A percentile compares a stretch with the other conserved stretches of the same genome.
These are phyloP conservation scores for Dalbergia cultrata DNA, from an alignment of 306 rosid species.

Conservation along the genomic window DNA sequence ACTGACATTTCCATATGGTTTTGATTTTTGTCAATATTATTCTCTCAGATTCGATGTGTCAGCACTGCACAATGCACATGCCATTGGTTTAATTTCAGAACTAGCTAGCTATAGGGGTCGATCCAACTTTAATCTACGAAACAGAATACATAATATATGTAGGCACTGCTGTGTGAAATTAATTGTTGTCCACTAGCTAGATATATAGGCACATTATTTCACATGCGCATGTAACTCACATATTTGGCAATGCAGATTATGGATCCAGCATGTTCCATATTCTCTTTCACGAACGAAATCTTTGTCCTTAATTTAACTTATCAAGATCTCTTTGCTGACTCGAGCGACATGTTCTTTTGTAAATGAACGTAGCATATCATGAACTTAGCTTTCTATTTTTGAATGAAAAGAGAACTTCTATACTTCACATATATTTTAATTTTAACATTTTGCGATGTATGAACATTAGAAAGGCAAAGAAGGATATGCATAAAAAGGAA, in stretches of 20 bases:
- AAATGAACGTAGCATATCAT: too few relatives aligned
- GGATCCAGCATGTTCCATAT: slow-evolving; percentile 42
- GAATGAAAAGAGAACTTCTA: too few relatives aligned
- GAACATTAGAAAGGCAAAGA: background rate
- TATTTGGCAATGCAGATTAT: slow-evolving; percentile 35
- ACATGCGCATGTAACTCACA: slow-evolving; percentile 46
- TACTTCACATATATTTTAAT: too few relatives aligned
- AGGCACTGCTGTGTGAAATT: background rate
- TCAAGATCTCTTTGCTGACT: background rate
- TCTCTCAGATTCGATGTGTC: slow-evolving; percentile 50
- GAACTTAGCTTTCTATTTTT: too few relatives aligned
- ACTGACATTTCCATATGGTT: slow-evolving; percentile 33
- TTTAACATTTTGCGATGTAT: too few relatives aligned
- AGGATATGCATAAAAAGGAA: background rate
- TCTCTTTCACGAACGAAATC: slow-evolving; percentile 34
- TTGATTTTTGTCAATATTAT: slow-evolving; percentile 43
- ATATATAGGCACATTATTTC: slow-evolving; percentile 47
- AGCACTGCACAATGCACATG: slow-evolving; percentile 46
- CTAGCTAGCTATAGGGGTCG: background rate
- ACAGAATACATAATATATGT: background rate
- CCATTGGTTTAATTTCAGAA: slow-evolving; percentile 22
- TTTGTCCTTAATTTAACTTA: background rate
- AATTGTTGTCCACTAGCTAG: slow-evolving; percentile 22
- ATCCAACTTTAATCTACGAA: too few relatives aligned
- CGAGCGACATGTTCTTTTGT: slow-evolving; percentile 20